Conservation (phyloP, 2,329 filamentous ascomycete genomes). For the Lecanicillium sp. region DNA sequence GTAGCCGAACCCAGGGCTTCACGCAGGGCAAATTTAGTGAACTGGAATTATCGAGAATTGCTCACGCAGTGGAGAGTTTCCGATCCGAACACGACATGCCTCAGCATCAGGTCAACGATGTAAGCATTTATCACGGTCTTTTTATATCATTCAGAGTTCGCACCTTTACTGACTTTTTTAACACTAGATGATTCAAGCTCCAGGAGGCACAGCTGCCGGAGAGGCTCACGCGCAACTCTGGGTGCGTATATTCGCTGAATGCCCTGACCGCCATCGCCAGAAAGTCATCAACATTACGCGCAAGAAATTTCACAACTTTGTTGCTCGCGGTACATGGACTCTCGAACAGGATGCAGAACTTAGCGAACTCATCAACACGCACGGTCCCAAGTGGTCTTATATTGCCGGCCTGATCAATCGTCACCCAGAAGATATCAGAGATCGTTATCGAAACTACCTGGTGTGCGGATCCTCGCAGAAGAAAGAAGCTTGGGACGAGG, state of each 20-base stretch:
- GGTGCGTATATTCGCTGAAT: slow-evolving; percentile 36
- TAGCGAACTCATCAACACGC: slow-evolving; percentile 22
- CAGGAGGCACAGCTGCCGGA: slow-evolving; percentile 26
- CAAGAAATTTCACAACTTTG: slow-evolving; percentile 58
- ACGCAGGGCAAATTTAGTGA: slow-evolving; percentile 34
- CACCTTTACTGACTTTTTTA: slow-evolving; percentile 8
- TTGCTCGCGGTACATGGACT: slow-evolving; percentile 40
- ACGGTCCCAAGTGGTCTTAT: slow-evolving; percentile 47
- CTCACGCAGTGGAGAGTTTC: slow-evolving; percentile 34
- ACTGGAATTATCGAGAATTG: slow-evolving; percentile 33
- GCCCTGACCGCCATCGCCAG: slow-evolving; percentile 41
- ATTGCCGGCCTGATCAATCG: slow-evolving; percentile 58
- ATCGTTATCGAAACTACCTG: slow-evolving; percentile 62
- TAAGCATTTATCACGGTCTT: slow-evolving; percentile 27
- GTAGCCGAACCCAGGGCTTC: slow-evolving; percentile 18
- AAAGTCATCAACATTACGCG: slow-evolving; percentile 50
- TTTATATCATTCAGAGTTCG: too few species aligned
- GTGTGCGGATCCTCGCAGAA: slow-evolving; percentile 45
- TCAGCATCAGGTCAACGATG: slow-evolving; percentile 37
- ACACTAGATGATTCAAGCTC: slow-evolving; percentile 27
- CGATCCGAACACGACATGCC: slow-evolving; percentile 32
- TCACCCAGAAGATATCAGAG: slow-evolving; percentile 56
- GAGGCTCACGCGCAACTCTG: slow-evolving; percentile 37
- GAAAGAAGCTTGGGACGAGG: slow-evolving; percentile 48
- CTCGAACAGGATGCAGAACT: slow-evolving; percentile 28